phyloP scores from a whole-genome alignment of 164 flowering plant species.

The Houttuynia cordata region DNA sequence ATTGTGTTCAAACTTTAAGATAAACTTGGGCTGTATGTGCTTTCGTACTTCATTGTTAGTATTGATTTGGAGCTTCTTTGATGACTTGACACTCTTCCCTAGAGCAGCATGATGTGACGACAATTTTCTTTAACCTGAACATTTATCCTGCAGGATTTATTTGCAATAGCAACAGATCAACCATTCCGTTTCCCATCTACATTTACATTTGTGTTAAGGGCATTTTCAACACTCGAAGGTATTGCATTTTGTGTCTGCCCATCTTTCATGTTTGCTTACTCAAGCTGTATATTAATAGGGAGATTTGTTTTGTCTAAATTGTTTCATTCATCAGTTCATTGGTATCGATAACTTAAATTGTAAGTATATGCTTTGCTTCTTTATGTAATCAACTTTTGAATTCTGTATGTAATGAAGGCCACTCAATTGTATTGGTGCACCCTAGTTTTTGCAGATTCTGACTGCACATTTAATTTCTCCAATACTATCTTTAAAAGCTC shows the following conservation, averaged over 20 bases:
- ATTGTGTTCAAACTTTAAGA: no score
- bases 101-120: no score
- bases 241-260: not conserved
- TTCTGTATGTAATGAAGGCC: not conserved
- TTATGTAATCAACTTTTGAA: not conserved
- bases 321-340: not conserved
- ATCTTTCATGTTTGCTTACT: not conserved
- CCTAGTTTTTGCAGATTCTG: no score
- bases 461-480: no score
- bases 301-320: not conserved
- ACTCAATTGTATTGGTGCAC: not conserved
- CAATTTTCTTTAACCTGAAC: no score
- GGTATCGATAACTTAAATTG: not conserved
- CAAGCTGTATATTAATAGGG: not conserved
- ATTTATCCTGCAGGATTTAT: conserved; percentile 57
- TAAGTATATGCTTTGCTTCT: not conserved
- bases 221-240: conserved; percentile 98
- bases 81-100: no score
- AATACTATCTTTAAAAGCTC: not conserved
- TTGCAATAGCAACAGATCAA: conserved; percentile 91
- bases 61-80: no score
- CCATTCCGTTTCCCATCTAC: conserved; percentile 95
- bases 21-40: no score
- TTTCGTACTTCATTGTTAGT: no score
- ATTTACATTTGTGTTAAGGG: conserved; percentile 78